A percentile compares a stretch with the other conserved stretches of the same genome.
Evolutionary conservation across 1,284 basidiomycete genomes (phyloP).

Genomic region (Porogramme epimiltina): DNA sequence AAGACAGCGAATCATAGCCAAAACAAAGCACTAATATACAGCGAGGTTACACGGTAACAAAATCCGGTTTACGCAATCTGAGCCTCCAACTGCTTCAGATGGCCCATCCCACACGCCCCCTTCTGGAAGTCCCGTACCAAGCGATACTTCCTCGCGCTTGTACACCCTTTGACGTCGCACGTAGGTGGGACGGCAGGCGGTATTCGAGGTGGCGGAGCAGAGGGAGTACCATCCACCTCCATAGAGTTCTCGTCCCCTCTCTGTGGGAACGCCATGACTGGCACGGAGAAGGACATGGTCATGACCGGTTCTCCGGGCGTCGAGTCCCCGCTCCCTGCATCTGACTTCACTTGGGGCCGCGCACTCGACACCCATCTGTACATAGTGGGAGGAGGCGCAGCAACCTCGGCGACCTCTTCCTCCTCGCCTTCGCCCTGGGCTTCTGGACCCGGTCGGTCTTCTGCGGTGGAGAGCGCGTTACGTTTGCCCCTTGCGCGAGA

Average conservation of each 20-base stretch:
- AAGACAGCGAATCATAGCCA: not conserved
- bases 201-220: conserved; percentile 11
- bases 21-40: not conserved
- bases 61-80: conserved; percentile 12
- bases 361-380: conserved; percentile 65
- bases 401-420: conserved; percentile 24
- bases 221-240: conserved; percentile 28
- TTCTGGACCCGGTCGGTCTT: conserved; percentile 42
- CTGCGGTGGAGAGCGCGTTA: conserved; percentile 49
- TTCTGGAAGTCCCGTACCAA: conserved; percentile 48
- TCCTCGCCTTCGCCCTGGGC: conserved; percentile 36
- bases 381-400: conserved; percentile 45
- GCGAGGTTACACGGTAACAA: not conserved
- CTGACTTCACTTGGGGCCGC: conserved; percentile 21
- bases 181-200: conserved; percentile 9
- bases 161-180: conserved; percentile 53
- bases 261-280: conserved; percentile 34
- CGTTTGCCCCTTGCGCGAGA: conserved; percentile 70
- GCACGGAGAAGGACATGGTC: conserved; percentile 55
- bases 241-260: conserved; percentile 11
- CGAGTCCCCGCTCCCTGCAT: conserved; percentile 8
- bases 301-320: conserved; percentile 29
- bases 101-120: conserved; percentile 57
- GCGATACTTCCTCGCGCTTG: conserved; percentile 49
- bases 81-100: conserved; percentile 54